phyloP scores from a whole-genome alignment of 2,329 filamentous ascomycete genomes.

The Penicillium sp. region DNA sequence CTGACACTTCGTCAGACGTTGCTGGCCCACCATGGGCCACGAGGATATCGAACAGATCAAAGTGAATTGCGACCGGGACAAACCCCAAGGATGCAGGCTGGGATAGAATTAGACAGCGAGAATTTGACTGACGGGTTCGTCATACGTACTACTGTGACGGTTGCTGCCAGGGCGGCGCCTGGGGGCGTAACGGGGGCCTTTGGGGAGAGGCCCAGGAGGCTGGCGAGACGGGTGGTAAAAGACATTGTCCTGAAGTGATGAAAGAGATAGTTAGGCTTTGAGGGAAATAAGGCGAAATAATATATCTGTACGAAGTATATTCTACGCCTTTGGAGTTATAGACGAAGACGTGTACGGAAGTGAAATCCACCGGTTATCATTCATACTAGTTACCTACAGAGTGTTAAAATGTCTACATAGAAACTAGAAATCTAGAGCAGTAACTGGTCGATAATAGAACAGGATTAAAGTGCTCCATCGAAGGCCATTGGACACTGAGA shows the following conservation, averaged over 20 bases:
- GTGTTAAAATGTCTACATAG: neutral
- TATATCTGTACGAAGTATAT: neutral
- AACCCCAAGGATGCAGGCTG: constrained; percentile 38
- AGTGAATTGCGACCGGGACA: constrained; percentile 37
- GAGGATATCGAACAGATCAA: constrained; percentile 33
- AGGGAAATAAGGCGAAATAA: neutral
- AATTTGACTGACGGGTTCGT: neutral
- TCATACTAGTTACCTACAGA: neutral
- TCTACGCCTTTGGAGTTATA: too few relatives aligned
- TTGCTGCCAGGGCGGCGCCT: constrained; percentile 28
- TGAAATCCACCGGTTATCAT: neutral
- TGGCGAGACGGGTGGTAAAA: constrained; percentile 17
- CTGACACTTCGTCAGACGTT: constrained; percentile 29
- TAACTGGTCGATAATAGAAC: neutral
- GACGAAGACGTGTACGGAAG: neutral
- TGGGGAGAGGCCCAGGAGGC: constrained; percentile 11
- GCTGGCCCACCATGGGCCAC: constrained; percentile 25
- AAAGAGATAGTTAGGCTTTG: too few relatives aligned
- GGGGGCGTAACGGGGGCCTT: constrained; percentile 14
- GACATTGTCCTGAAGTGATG: constrained; percentile 12
- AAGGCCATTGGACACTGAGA: neutral
- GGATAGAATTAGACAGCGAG: neutral
- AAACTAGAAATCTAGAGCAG: neutral
- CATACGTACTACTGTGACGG: constrained; percentile 26
- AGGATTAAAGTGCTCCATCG: neutral